Percentiles rank a stretch among this genome's conserved stretches.
These are phyloP conservation scores for Ustilago bromivora DNA, from an alignment of 1,284 basidiomycete species.

Conservation along the genomic window DNA sequence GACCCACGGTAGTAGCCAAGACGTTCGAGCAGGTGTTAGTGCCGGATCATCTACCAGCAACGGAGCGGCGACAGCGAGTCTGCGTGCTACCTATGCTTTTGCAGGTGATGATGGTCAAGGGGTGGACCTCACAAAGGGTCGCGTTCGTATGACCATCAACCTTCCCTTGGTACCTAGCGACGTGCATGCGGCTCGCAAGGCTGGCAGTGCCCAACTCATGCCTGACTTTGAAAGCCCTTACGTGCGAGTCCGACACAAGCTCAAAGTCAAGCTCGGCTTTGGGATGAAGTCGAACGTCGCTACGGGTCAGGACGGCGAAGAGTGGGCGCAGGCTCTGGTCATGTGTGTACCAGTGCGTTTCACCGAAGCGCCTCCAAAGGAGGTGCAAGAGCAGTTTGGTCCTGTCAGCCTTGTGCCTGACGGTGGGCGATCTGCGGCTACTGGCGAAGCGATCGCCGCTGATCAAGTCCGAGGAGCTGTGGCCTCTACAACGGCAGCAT, in stretches of 20 bases:
- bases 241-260: conserved; percentile 67
- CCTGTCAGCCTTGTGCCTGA: conserved; percentile 29
- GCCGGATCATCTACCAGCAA: not conserved
- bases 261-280: conserved; percentile 68
- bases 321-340: conserved; percentile 66
- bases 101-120: conserved; percentile 64
- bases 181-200: conserved; percentile 31
- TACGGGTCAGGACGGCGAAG: conserved; percentile 32
- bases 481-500: not conserved
- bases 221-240: conserved; percentile 68
- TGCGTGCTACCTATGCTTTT: conserved; percentile 65
- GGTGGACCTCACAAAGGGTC: conserved; percentile 60
- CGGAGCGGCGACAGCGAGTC: conserved; percentile 18
- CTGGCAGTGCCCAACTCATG: conserved; percentile 57
- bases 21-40: conserved; percentile 4
- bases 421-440: not conserved
- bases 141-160: conserved; percentile 68
- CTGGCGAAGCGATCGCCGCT: not conserved
- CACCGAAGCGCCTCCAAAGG: conserved; percentile 65
- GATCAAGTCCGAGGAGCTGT: not conserved
- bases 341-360: conserved; percentile 69
- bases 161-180: conserved; percentile 60
- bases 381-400: conserved; percentile 65
- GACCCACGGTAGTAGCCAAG: not conserved
- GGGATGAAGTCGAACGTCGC: conserved; percentile 53